Evolutionary conservation across 352 stramenopile species (phyloP).

Genomic region (Phytopythium chamaehyphon): DNA sequence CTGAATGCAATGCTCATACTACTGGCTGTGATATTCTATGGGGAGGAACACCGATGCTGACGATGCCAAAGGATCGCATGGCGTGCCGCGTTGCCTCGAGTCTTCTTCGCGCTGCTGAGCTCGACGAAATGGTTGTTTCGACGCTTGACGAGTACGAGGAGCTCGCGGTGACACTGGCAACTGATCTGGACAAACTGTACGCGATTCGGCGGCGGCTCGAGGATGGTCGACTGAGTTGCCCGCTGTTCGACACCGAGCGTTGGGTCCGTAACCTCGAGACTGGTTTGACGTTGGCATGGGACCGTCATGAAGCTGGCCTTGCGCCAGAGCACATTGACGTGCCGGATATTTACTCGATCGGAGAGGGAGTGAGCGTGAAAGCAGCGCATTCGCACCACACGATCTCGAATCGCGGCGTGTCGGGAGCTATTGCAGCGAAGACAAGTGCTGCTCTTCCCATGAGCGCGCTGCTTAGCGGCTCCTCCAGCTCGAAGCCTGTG

Average conservation of each 20-base stretch:
- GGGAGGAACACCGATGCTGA: constrained; percentile 90
- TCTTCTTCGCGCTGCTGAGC: constrained; percentile 75
- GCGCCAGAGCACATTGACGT: constrained; percentile 78
- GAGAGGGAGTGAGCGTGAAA: constrained; percentile 13
- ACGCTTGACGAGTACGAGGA: constrained; percentile 89
- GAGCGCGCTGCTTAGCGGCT: constrained; percentile 19
- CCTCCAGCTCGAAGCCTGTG: neutral
- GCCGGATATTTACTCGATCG: constrained; percentile 56
- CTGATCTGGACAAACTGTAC: constrained; percentile 82
- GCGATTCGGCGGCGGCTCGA: constrained; percentile 68
- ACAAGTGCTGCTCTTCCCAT: constrained; percentile 28
- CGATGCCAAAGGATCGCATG: constrained; percentile 89
- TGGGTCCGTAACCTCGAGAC: constrained; percentile 87
- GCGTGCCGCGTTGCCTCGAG: constrained; percentile 84
- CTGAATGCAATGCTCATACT: constrained; percentile 89
- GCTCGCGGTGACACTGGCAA: constrained; percentile 84
- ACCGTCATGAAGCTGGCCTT: constrained; percentile 61
- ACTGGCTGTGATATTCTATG: constrained; percentile 92
- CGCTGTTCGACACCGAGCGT: constrained; percentile 79
- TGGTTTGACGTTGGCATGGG: constrained; percentile 62
- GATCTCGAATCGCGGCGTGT: neutral
- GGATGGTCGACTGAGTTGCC: constrained; percentile 51
- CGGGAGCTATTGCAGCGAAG: neutral
- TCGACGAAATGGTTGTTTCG: constrained; percentile 75
- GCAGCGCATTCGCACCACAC: neutral